Evolutionary conservation across 257 asterid species (phyloP), one percentile per base, ranked within the genome.

Genomic region (Buddleja alternifolia): DNA sequence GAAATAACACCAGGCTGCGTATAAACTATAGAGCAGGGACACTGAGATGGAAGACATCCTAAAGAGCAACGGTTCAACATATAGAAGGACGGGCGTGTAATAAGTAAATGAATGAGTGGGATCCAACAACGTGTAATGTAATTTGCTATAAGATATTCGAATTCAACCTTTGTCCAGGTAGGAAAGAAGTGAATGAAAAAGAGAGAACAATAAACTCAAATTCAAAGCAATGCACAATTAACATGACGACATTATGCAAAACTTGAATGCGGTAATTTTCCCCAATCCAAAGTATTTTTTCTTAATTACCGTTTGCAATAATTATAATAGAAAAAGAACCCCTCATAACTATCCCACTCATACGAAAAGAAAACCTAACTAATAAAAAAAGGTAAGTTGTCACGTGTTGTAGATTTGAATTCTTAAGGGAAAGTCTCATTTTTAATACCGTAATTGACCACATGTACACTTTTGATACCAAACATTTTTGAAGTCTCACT

Each of bases 21-120:
- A 37, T 3, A 24, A 15, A 51, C 25, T 67, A 67, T 52, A 60
- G 37, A 67, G 53, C 8, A 51, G 14, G 51, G 40, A 56, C n/a
- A 48, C 29, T 17, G 12, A 32, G 57, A 59, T 8, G 50, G 1
- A 3, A 52, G 16, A 41, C 15, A 32, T 29, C 57, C 36, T 42
- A 39, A 63, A 10, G 54, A 64, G 47, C 23, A 7, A 20, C 17
- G 34, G 15, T 51, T 64, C 56, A 39, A 10, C 23, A 29, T n/a
- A n/a, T n/a, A 16, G 19, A 24, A 25, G 46, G 16, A 39, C 50
- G 42, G 8, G 10, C 61, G 11, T 21, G 24, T 25, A n/a, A 29
- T 11, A 8, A 63, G 24, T 69, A 63, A 69, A 51, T 50, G 64
- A 23, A 20, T 53, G 55, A 57, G 59, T 57, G 48, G 34, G 57